Base-by-base conservation (phyloP, 148 eudicot genomes). In the Amaranthus hypochondriacus region DNA sequence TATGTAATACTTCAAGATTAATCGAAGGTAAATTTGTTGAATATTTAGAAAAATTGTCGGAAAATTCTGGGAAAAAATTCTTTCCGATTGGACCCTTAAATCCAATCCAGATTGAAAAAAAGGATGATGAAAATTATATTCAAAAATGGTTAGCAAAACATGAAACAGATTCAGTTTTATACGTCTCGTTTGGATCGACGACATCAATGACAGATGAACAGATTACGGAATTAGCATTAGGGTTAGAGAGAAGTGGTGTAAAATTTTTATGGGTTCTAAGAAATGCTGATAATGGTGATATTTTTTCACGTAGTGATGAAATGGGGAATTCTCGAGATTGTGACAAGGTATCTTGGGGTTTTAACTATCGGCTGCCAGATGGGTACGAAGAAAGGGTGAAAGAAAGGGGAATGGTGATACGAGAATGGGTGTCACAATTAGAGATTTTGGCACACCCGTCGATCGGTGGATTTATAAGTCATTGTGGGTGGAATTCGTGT, bases 401-500 rank as follows among this genome's bases (percentile, higher is more conserved):
- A 74, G 78, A 69, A 4, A 78, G 68, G 14, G 92, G 93, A 48
- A 53, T 88, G 39, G 70, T 90, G 9, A 77, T 82, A 3, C 76
- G 84, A 73, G 84, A 88, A 4, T 90, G 90, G 92, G 96, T 83
- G 4, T 89, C 92, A 1, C 92, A 90, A 62, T n/a, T 88, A 21
- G 84, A 90, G 18, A 88, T 90, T 12, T 69, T 88, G 9, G 88
- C 71, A 0, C 96, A 90, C 62, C 53, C 71, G 11, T 71, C 92
- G 4, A 83, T 76, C 0, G 87, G 89, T 4, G 93, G 90, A 2
- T 89, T 89, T 59, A 75, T 87, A 78, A 83, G 87, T 56, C 85
- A 86, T 28, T 87, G 89, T 56, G 90, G 93, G 3, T 89, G 94
- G 94, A 84, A 86, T 62, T 87, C 90, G 4, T 84, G 90, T 69